phyloP scores from a whole-genome alignment of 2,329 filamentous ascomycete species.

The Fusarium sambucinum region DNA sequence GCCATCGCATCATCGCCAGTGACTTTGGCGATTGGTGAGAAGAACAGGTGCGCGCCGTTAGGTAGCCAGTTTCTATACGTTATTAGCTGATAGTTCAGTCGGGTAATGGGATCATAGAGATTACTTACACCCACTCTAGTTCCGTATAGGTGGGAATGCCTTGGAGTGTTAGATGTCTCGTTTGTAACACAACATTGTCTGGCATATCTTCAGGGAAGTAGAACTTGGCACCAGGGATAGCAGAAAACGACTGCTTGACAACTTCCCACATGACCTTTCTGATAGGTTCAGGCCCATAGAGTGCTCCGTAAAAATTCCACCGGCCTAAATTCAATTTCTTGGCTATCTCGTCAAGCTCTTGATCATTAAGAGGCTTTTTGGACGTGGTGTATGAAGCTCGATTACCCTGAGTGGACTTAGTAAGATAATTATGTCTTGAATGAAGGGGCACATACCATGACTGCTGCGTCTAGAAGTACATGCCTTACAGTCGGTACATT shows the following conservation, averaged over 20 bases:
- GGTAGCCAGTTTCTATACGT: conserved; percentile 27
- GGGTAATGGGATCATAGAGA: no score
- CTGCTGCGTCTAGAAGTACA: conserved; percentile 39
- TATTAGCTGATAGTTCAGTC: no score
- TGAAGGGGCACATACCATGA: not conserved
- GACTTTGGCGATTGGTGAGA: conserved; percentile 42
- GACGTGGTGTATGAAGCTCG: conserved; percentile 3
- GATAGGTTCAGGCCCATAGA: conserved; percentile 38
- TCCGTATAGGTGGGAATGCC: conserved; percentile 36
- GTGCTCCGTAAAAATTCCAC: conserved; percentile 44
- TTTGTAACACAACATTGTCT: conserved; percentile 33
- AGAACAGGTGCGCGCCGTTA: conserved; percentile 42
- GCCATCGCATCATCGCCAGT: conserved; percentile 31
- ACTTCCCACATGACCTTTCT: conserved; percentile 36
- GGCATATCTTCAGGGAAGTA: conserved; percentile 41
- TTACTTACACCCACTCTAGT: conserved; percentile 41
- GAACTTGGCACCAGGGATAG: conserved; percentile 39
- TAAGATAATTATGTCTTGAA: no score
- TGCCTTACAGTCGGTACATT: conserved; percentile 40
- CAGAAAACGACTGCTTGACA: conserved; percentile 30
- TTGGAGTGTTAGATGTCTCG: conserved; percentile 29
- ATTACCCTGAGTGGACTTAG: no score
- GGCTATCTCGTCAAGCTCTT: conserved; percentile 31
- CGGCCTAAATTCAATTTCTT: conserved; percentile 38
- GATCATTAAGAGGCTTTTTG: conserved; percentile 16